Conservation (phyloP, 805 yeast species). For the Ogataea methylovora region DNA sequence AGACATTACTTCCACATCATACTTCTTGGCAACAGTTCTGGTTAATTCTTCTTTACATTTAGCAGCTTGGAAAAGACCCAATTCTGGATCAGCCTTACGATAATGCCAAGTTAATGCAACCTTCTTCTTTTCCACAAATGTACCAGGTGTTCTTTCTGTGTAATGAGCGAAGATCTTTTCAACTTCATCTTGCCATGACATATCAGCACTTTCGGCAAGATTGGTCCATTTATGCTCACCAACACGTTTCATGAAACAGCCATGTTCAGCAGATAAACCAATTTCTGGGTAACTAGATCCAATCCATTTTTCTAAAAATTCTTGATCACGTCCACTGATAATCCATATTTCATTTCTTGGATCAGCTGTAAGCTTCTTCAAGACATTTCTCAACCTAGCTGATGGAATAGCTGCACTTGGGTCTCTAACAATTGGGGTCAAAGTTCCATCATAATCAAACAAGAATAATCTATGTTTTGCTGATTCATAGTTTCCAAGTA, state of each 20-base stretch:
- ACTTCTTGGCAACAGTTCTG: slow-evolving; percentile 49
- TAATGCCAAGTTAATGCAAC: slow-evolving; percentile 98
- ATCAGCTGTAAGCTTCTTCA: slow-evolving; percentile 59
- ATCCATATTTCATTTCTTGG: slow-evolving; percentile 88
- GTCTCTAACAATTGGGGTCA: slow-evolving; percentile 92
- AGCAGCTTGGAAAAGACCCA: slow-evolving; percentile 81
- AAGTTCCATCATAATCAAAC: slow-evolving; percentile 96
- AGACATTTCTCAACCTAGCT: slow-evolving; percentile 51
- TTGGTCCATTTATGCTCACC: slow-evolving; percentile 58
- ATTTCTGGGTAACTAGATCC: slow-evolving; percentile 56
- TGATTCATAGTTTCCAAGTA: slow-evolving; percentile 49
- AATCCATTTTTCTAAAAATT: slow-evolving; percentile 80
- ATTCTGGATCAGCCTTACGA: slow-evolving; percentile 87
- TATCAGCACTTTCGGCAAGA: slow-evolving; percentile 72
- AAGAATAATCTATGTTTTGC: slow-evolving; percentile 71
- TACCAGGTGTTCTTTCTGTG: slow-evolving; percentile 87
- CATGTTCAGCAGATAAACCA: slow-evolving; percentile 95
- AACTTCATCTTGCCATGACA: slow-evolving; percentile 92
- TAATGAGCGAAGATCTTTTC: slow-evolving; percentile 62
- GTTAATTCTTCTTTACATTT: slow-evolving; percentile 60
- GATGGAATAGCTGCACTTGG: slow-evolving; percentile 99
- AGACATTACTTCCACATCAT: slow-evolving; percentile 89
- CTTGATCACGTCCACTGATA: slow-evolving; percentile 92
- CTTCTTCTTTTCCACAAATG: slow-evolving; percentile 77
- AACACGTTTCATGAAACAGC: slow-evolving; percentile 84